A percentile compares a stretch with the other conserved stretches of the same genome.
Conservation (phyloP, 2,329 filamentous ascomycete species). For the Ophiostoma himal-ulmi region DNA sequence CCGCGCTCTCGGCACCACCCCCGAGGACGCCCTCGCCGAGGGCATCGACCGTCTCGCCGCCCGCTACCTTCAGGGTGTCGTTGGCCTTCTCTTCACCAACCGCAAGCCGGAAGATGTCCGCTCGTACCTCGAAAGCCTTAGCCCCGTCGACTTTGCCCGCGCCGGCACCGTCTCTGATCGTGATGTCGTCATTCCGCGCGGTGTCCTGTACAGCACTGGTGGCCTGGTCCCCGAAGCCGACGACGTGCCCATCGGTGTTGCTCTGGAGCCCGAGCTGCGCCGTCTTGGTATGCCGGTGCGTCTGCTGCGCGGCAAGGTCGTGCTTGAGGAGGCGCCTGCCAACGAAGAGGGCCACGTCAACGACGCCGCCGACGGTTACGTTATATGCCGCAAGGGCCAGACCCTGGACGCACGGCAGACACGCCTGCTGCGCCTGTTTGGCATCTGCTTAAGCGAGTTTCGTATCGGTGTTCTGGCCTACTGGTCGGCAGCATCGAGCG, state of each 20-base stretch:
- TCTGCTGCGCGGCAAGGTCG: constrained; percentile 81
- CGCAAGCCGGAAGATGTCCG: constrained; percentile 58
- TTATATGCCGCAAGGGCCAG: constrained; percentile 79
- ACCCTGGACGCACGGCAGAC: constrained; percentile 87
- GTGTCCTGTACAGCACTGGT: constrained; percentile 72
- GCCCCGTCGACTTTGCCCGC: constrained; percentile 82
- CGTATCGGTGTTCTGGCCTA: constrained; percentile 72
- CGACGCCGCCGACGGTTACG: constrained; percentile 56
- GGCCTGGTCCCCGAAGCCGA: constrained; percentile 74
- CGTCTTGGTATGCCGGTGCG: constrained; percentile 85
- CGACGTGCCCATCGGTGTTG: constrained; percentile 82
- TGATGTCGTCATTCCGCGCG: constrained; percentile 72
- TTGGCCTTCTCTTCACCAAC: constrained; percentile 87
- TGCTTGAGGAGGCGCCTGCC: constrained; percentile 46
- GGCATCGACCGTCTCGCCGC: constrained; percentile 65
- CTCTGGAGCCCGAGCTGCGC: constrained; percentile 82
- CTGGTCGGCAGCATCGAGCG: constrained; percentile 54
- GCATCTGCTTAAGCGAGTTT: constrained; percentile 86
- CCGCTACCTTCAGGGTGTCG: constrained; percentile 60
- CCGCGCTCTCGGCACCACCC: constrained; percentile 76
- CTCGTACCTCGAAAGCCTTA: constrained; percentile 65
- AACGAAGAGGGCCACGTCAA: constrained; percentile 42
- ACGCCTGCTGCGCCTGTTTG: constrained; percentile 87
- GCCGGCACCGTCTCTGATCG: constrained; percentile 71
- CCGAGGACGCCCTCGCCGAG: constrained; percentile 73